A percentile compares a stretch with the other conserved stretches of the same genome.
Conservation (phyloP, 345 rosid species). For the Raphanus raphanistrum region DNA sequence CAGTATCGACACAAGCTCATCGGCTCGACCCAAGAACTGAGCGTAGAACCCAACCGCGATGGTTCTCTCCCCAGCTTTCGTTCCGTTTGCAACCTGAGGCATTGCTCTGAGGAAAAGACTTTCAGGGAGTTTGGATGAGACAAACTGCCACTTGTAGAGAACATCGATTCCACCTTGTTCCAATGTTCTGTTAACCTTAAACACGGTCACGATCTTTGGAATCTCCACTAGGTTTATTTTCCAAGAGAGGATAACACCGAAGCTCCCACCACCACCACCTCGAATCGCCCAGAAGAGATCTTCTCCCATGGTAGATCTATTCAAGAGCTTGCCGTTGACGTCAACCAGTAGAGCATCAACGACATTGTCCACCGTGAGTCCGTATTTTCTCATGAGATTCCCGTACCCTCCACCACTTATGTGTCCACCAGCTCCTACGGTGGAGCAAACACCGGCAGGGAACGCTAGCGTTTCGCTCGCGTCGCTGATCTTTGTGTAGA, state of each 20-base stretch:
- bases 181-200: constrained; percentile 30
- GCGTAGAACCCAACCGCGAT: constrained; percentile 35
- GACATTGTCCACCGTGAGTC: constrained; percentile 50
- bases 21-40: constrained; percentile 42
- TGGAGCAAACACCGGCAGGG: constrained; percentile 52
- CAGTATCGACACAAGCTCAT: constrained; percentile 29
- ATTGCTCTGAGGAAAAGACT: constrained; percentile 40
- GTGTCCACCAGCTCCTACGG: constrained; percentile 55
- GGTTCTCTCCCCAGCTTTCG: neutral
- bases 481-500: constrained; percentile 45
- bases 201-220: constrained; percentile 45
- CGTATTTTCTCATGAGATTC: constrained; percentile 55
- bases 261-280: constrained; percentile 62
- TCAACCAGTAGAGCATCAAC: constrained; percentile 51
- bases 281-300: constrained; percentile 62
- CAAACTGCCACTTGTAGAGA: constrained; percentile 40
- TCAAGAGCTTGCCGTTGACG: constrained; percentile 44
- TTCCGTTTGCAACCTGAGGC: constrained; percentile 17
- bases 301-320: constrained; percentile 53
- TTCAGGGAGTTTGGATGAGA: constrained; percentile 26
- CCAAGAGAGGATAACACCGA: constrained; percentile 53
- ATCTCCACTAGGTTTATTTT: constrained; percentile 50
- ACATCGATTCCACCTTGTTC: constrained; percentile 37
- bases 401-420: constrained; percentile 55
- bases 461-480: constrained; percentile 46